Evolutionary conservation across 2,329 filamentous ascomycete genomes (phyloP).

Genomic region (Atkinsonella texensis): DNA sequence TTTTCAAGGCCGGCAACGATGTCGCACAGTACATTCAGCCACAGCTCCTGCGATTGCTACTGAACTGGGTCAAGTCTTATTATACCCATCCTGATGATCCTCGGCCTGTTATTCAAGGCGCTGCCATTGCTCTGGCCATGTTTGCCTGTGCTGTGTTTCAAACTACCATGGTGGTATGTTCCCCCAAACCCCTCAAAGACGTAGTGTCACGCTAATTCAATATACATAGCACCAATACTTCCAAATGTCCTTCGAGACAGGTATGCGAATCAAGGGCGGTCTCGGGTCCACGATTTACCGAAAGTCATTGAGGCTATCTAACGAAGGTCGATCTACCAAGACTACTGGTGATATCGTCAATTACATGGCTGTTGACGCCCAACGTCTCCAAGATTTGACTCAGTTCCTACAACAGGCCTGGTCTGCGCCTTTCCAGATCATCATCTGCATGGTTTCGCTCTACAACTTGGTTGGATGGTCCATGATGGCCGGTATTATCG

Average conservation of each 20-base stretch:
- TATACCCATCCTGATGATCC: slow-evolving; percentile 37
- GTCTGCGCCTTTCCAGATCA: slow-evolving; percentile 95
- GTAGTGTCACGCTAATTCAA: not conserved
- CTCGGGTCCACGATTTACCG: slow-evolving; percentile 84
- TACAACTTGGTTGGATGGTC: slow-evolving; percentile 91
- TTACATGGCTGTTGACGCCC: slow-evolving; percentile 97
- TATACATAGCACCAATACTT: slow-evolving; percentile 72
- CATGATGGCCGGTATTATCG: slow-evolving; percentile 88
- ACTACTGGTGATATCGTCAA: slow-evolving; percentile 98
- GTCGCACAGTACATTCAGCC: slow-evolving; percentile 79
- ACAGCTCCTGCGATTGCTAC: slow-evolving; percentile 74
- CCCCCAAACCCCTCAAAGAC: not conserved
- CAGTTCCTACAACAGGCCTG: slow-evolving; percentile 93
- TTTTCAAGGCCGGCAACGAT: slow-evolving; percentile 88
- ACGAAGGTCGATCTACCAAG: slow-evolving; percentile 79
- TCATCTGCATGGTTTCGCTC: slow-evolving; percentile 87
- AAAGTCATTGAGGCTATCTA: slow-evolving; percentile 82
- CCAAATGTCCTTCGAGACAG: slow-evolving; percentile 84
- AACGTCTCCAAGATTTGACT: slow-evolving; percentile 85
- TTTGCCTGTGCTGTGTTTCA: slow-evolving; percentile 78
- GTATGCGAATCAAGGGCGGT: slow-evolving; percentile 91
- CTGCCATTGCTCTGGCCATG: slow-evolving; percentile 83
- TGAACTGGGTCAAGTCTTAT: slow-evolving; percentile 76
- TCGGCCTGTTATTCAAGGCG: slow-evolving; percentile 72
- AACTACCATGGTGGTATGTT: slow-evolving; percentile 59